Percentiles rank a stretch among this genome's conserved stretches.
These are phyloP conservation scores for Neoboletus subvelutipes DNA, from an alignment of 768 basidiomycete genomes.

Conservation along the genomic window DNA sequence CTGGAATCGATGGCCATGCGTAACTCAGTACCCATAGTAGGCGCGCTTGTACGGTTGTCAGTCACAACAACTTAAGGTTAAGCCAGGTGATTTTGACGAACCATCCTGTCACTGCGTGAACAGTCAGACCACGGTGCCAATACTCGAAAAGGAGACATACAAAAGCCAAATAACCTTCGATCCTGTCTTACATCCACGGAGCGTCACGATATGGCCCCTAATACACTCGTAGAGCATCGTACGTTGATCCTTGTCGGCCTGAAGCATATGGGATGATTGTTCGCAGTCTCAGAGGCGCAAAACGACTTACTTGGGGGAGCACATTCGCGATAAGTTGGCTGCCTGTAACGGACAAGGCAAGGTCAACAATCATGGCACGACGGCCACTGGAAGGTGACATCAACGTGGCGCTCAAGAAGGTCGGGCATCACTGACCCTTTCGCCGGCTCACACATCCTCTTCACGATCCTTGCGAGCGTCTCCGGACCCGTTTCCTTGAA, in stretches of 20 bases:
- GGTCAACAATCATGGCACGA: slow-evolving; percentile 82
- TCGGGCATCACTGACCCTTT: slow-evolving; percentile 52
- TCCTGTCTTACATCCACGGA: slow-evolving; percentile 89
- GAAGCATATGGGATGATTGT: slow-evolving; percentile 8
- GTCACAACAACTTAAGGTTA: slow-evolving; percentile 10
- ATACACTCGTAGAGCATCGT: slow-evolving; percentile 82
- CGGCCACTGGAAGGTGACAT: slow-evolving; percentile 49
- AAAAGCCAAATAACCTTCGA: slow-evolving; percentile 93
- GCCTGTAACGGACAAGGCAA: slow-evolving; percentile 79
- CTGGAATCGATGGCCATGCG: slow-evolving; percentile 8
- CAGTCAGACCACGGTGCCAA: slow-evolving; percentile 1
- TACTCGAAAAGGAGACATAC: slow-evolving; percentile 32
- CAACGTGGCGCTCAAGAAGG: background rate
- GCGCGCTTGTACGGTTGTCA: slow-evolving; percentile 45
- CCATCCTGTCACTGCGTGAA: slow-evolving; percentile 58
- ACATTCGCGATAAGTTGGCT: slow-evolving; percentile 85
- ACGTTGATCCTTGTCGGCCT: slow-evolving; percentile 88
- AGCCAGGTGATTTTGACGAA: slow-evolving; percentile 21
- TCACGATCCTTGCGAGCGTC: slow-evolving; percentile 69
- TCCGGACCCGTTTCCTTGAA: slow-evolving; percentile 82
- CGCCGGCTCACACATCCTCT: slow-evolving; percentile 83
- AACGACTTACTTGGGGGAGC: slow-evolving; percentile 60
- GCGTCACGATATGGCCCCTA: slow-evolving; percentile 81
- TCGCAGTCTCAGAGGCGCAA: background rate
- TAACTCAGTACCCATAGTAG: slow-evolving; percentile 56